Percentiles rank a stretch among this genome's conserved stretches.
Evolutionary conservation across 1,284 basidiomycete species (phyloP).

Genomic region (Flammula alnicola): DNA sequence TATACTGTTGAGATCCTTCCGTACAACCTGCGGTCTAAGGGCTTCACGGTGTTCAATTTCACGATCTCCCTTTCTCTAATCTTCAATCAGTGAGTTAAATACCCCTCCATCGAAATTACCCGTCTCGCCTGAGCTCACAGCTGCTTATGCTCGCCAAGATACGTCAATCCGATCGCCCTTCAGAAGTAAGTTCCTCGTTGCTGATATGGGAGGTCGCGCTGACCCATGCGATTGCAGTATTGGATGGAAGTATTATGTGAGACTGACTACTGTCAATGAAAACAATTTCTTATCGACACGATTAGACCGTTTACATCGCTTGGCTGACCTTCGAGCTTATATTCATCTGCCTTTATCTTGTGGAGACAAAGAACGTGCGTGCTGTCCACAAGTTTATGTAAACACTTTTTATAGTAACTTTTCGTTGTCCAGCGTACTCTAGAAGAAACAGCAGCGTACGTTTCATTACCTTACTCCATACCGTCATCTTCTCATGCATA

Average conservation of each 20-base stretch:
- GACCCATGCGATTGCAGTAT: conserved; percentile 9
- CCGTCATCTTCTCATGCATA: background rate
- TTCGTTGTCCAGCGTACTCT: conserved; percentile 16
- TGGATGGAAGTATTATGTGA: conserved; percentile 27
- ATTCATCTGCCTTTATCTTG: conserved; percentile 30
- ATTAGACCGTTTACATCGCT: conserved; percentile 21
- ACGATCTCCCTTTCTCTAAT: conserved; percentile 28
- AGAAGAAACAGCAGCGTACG: conserved; percentile 24
- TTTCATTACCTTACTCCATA: background rate
- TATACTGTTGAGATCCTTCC: conserved; percentile 25
- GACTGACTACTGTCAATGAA: background rate
- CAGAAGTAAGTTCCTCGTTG: conserved; percentile 22
- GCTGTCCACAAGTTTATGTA: background rate
- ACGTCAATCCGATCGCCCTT: conserved; percentile 25
- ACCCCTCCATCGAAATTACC: too few species aligned
- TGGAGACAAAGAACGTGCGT: conserved; percentile 47
- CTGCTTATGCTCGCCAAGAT: conserved; percentile 16
- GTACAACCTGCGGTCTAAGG: conserved; percentile 26
- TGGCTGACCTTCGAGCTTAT: conserved; percentile 24
- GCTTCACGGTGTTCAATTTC: conserved; percentile 31
- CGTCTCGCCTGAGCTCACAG: too few species aligned
- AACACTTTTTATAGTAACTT: background rate
- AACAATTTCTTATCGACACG: background rate
- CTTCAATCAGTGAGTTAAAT: conserved; percentile 39
- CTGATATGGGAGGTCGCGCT: background rate